phyloP scores from a whole-genome alignment of 169 alveolate genomes.

The Plasmodium coatneyi region DNA sequence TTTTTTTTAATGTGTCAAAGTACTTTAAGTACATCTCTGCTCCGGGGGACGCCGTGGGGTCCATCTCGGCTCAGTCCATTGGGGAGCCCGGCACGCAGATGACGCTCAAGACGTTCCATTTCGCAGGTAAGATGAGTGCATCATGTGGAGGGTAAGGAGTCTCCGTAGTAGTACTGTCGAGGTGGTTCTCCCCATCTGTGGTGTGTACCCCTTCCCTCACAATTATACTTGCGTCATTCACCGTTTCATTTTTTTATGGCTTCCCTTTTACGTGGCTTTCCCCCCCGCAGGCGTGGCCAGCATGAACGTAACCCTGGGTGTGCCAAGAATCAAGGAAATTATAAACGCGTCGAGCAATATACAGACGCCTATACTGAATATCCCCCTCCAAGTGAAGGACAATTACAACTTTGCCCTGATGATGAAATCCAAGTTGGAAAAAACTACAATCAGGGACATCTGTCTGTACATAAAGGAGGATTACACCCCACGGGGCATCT shows the following conservation, averaged over 20 bases:
- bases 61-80: conserved; percentile 98
- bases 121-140: conserved; percentile 88
- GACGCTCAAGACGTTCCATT: conserved; percentile 99
- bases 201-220: not conserved
- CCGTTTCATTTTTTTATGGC: not conserved
- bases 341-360: conserved; percentile 96
- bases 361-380: conserved; percentile 96
- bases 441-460: conserved; percentile 89
- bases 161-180: not conserved
- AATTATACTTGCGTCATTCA: not conserved
- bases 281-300: conserved; percentile 92
- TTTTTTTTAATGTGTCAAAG: conserved; percentile 91
- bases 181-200: not conserved
- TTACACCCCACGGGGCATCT: conserved; percentile 92
- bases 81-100: conserved; percentile 99
- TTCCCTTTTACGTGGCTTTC: too few relatives aligned
- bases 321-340: conserved; percentile 99
- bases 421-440: conserved; percentile 92
- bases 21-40: conserved; percentile 92
- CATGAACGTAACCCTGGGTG: conserved; percentile 99
- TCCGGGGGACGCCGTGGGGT: conserved; percentile 99
- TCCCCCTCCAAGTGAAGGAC: conserved; percentile 80
- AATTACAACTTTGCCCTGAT: conserved; percentile 88
- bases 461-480: conserved; percentile 92
- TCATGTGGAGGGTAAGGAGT: not conserved